Conservation (phyloP, 768 basidiomycete species). For the Lactarius quietus region DNA sequence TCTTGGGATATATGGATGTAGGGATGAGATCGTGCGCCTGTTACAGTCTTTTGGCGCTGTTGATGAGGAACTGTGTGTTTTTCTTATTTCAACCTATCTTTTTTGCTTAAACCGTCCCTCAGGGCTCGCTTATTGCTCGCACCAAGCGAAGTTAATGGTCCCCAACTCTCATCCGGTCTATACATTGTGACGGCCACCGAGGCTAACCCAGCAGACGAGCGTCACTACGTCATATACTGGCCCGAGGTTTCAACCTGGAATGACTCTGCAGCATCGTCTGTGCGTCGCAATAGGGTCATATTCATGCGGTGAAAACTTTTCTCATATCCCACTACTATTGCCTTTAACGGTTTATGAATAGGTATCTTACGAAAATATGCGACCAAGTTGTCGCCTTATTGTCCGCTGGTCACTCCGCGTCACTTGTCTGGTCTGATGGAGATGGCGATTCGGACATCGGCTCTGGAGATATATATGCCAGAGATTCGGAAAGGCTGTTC, state of each 20-base stretch:
- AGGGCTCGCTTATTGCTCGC: slow-evolving; percentile 28
- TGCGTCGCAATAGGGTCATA: slow-evolving; percentile 50
- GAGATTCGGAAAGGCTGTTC: slow-evolving; percentile 46
- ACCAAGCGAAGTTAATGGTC: slow-evolving; percentile 3
- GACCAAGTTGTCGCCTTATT: slow-evolving; percentile 53
- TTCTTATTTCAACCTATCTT: background rate
- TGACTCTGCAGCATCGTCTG: slow-evolving; percentile 43
- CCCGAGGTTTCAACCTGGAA: slow-evolving; percentile 59
- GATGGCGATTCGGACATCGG: slow-evolving; percentile 22
- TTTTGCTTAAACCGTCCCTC: background rate
- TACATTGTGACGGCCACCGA: background rate
- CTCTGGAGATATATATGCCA: slow-evolving; percentile 37
- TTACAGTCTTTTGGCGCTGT: slow-evolving; percentile 38
- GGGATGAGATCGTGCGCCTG: slow-evolving; percentile 45
- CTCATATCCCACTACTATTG: background rate
- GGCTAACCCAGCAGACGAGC: slow-evolving; percentile 22
- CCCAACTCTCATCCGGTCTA: background rate
- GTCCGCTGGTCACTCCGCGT: slow-evolving; percentile 44
- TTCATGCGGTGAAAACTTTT: slow-evolving; percentile 52
- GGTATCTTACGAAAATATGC: slow-evolving; percentile 32
- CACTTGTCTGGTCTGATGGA: slow-evolving; percentile 44
- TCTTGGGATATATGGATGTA: slow-evolving; percentile 55
- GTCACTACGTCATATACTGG: slow-evolving; percentile 55
- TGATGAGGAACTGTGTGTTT: slow-evolving; percentile 39
- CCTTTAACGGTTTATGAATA: background rate